These are phyloP conservation scores for Madurella fahalii DNA, from an alignment of 2,329 filamentous ascomycete species.

Conservation along the genomic window DNA sequence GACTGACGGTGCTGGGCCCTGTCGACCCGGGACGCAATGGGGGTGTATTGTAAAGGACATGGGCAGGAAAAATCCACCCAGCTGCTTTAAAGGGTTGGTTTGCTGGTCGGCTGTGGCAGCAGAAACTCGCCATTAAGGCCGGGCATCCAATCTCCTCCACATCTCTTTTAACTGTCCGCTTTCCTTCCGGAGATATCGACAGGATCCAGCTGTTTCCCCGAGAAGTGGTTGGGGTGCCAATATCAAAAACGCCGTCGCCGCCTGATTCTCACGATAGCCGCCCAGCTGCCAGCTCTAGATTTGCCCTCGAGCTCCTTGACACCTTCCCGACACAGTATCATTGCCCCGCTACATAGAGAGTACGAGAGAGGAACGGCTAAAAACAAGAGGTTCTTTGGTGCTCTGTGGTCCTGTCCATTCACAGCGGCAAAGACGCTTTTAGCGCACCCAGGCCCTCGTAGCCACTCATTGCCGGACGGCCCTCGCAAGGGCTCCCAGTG, in stretches of 20 bases:
- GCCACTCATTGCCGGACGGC: constrained; percentile 38
- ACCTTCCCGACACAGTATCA: constrained; percentile 2
- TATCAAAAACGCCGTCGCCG: constrained; percentile 2
- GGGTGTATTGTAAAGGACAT: constrained; percentile 11
- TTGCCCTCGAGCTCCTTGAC: constrained; percentile 9
- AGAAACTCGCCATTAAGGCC: constrained; percentile 6
- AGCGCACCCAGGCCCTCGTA: constrained; percentile 31
- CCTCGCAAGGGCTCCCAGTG: constrained; percentile 36
- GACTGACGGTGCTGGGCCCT: constrained; percentile 10
- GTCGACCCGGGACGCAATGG: constrained; percentile 8
- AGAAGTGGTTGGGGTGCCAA: not conserved
- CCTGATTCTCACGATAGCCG: constrained; percentile 9
- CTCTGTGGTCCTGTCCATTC: constrained; percentile 31
- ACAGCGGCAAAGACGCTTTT: constrained; percentile 30
- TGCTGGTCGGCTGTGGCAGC: constrained; percentile 12
- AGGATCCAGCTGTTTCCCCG: not conserved
- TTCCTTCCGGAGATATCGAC: not conserved
- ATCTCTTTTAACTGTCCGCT: not conserved
- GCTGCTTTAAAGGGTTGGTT: constrained; percentile 8
- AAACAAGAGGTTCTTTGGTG: constrained; percentile 26
- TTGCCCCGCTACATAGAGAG: constrained; percentile 5
- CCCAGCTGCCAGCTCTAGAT: constrained; percentile 3
- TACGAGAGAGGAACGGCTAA: constrained; percentile 13
- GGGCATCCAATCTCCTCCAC: not conserved
- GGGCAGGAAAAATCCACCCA: constrained; percentile 14